A percentile compares a stretch with the other conserved stretches of the same genome.
These are phyloP conservation scores for Aspergillus sp. DNA, from an alignment of 2,329 filamentous ascomycete species.

Conservation along the genomic window DNA sequence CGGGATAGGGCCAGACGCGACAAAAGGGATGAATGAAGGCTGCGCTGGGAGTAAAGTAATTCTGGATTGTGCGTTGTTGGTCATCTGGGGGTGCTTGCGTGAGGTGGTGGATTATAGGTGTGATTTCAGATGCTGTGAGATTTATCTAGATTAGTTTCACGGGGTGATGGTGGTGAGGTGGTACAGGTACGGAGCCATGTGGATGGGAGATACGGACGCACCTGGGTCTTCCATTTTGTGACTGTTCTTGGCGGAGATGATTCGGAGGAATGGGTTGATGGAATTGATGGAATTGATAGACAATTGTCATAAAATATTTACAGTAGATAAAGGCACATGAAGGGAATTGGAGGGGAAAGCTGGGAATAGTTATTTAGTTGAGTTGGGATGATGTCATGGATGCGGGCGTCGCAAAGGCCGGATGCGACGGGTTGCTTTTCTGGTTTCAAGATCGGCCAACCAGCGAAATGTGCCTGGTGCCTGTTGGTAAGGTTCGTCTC, in stretches of 20 bases:
- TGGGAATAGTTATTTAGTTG: not conserved
- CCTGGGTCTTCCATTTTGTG: conserved; percentile 26
- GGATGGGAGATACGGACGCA: conserved; percentile 7
- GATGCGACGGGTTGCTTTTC: no score
- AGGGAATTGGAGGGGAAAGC: not conserved
- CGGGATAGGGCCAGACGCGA: conserved; percentile 60
- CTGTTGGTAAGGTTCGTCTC: no score
- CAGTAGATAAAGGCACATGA: not conserved
- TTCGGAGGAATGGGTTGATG: not conserved
- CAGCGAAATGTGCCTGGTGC: no score
- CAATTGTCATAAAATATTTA: no score
- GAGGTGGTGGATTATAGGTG: conserved; percentile 66
- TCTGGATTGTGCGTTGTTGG: conserved; percentile 66
- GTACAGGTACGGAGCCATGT: conserved; percentile 10
- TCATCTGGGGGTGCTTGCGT: conserved; percentile 66
- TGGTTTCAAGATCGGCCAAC: no score
- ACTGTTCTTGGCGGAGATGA: not conserved
- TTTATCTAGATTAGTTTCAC: not conserved
- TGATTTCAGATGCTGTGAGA: conserved; percentile 60
- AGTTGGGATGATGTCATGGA: not conserved
- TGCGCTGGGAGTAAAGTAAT: conserved; percentile 73
- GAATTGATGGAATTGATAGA: no score
- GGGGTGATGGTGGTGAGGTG: conserved; percentile 12
- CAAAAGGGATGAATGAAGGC: conserved; percentile 79
- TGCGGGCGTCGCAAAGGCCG: no score